These are phyloP conservation scores for Pythium phragmitis DNA, from an alignment of 352 stramenopile species.

Conservation along the genomic window DNA sequence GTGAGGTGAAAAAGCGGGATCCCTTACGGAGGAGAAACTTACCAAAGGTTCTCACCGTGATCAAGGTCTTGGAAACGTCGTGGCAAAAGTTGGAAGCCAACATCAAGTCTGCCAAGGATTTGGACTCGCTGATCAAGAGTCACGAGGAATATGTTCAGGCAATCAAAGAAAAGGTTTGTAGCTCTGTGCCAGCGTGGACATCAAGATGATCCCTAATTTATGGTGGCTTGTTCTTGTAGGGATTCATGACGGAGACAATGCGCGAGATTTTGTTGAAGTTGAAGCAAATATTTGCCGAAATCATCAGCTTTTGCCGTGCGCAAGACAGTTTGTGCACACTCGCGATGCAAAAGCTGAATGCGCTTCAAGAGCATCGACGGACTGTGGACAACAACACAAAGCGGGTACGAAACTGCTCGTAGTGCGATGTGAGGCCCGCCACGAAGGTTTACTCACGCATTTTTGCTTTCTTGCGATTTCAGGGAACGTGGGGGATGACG, in stretches of 20 bases:
- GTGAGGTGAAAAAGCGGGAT: slow-evolving; percentile 11
- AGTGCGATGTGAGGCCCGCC: background rate
- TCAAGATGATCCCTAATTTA: background rate
- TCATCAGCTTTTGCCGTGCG: slow-evolving; percentile 82
- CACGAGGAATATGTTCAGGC: slow-evolving; percentile 94
- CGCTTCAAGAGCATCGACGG: slow-evolving; percentile 48
- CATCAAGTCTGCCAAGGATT: slow-evolving; percentile 87
- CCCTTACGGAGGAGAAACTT: background rate
- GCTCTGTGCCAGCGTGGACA: background rate
- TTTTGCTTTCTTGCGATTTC: background rate
- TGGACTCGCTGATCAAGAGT: slow-evolving; percentile 96
- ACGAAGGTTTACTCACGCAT: background rate
- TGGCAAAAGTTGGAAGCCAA: slow-evolving; percentile 93
- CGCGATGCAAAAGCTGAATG: slow-evolving; percentile 69
- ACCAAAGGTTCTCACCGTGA: slow-evolving; percentile 2
- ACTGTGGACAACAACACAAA: slow-evolving; percentile 47
- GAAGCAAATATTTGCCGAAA: slow-evolving; percentile 78
- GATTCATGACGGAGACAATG: slow-evolving; percentile 82
- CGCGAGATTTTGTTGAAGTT: slow-evolving; percentile 70
- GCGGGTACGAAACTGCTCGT: slow-evolving; percentile 29
- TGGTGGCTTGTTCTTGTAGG: slow-evolving; percentile 31
- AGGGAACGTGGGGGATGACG: slow-evolving; percentile 63
- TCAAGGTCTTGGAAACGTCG: slow-evolving; percentile 86
- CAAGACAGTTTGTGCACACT: slow-evolving; percentile 82
- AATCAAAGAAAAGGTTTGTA: slow-evolving; percentile 83